Evolutionary conservation across 2,329 filamentous ascomycete species (phyloP).

Genomic region (Coleophoma crateriformis): DNA sequence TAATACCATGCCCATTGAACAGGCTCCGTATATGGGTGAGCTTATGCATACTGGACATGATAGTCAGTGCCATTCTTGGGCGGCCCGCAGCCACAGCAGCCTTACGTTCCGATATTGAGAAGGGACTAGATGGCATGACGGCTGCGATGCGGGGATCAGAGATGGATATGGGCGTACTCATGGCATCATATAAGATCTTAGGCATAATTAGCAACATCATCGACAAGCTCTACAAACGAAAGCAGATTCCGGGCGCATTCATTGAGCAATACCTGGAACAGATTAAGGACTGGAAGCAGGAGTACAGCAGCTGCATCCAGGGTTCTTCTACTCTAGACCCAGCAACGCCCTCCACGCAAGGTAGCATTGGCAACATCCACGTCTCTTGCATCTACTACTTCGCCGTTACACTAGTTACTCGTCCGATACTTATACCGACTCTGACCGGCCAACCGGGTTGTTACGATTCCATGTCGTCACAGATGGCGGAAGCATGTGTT

Average conservation of each 20-base stretch:
- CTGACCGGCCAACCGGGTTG: slow-evolving; percentile 11
- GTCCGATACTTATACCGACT: slow-evolving; percentile 3
- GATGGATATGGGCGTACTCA: background rate
- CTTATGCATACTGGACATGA: slow-evolving; percentile 1
- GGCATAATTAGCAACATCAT: background rate
- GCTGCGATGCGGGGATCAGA: background rate
- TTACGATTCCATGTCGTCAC: slow-evolving; percentile 20
- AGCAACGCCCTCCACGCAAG: background rate
- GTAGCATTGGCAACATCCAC: background rate
- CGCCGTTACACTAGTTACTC: slow-evolving; percentile 2
- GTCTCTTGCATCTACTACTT: slow-evolving; percentile 4
- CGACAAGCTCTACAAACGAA: background rate
- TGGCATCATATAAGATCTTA: background rate
- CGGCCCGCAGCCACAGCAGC: slow-evolving; percentile 23
- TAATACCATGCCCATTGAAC: background rate
- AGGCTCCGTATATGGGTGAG: slow-evolving; percentile 4
- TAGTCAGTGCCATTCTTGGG: slow-evolving; percentile 2
- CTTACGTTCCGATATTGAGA: background rate
- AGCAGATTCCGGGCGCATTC: slow-evolving; percentile 1
- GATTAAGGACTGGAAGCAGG: background rate
- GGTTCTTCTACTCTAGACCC: background rate
- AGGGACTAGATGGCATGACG: background rate
- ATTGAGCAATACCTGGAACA: background rate
- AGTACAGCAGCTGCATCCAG: slow-evolving; percentile 24
- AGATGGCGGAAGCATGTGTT: background rate